A percentile compares a stretch with the other conserved stretches of the same genome.
phyloP scores from a whole-genome alignment of 2,329 filamentous ascomycete species.

The Talaromyces pinophilus region DNA sequence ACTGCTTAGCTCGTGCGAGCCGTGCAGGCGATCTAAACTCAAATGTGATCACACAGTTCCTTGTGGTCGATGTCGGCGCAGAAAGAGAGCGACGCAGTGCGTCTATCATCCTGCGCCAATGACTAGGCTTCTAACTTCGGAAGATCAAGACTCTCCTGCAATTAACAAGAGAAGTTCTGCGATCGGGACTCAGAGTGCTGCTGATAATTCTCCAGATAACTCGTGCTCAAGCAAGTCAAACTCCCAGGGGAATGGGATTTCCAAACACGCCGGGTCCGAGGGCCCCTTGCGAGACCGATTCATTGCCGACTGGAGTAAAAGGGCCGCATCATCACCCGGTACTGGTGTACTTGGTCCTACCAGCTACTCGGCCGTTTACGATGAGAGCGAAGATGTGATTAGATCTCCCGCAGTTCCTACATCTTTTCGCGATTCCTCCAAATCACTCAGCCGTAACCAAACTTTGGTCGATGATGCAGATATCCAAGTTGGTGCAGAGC shows the following conservation, averaged over 20 bases:
- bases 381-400: constrained; percentile 23
- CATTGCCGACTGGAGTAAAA: constrained; percentile 19
- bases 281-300: constrained; percentile 14
- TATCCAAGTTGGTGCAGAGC: constrained; percentile 30
- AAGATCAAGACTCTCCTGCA: neutral
- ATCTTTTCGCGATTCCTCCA: constrained; percentile 8
- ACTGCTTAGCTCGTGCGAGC: constrained; percentile 41
- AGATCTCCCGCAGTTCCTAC: constrained; percentile 1
- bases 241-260: neutral
- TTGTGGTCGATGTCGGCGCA: constrained; percentile 26
- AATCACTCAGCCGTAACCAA: constrained; percentile 5
- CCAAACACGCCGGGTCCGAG: neutral
- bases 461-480: constrained; percentile 24
- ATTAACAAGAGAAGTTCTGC: neutral
- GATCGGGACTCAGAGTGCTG: neutral
- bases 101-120: constrained; percentile 23
- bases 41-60: constrained; percentile 40
- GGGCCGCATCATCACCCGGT: constrained; percentile 8
- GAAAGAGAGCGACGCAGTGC: constrained; percentile 15
- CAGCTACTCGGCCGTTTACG: constrained; percentile 27
- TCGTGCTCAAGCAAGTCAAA: constrained; percentile 5
- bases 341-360: constrained; percentile 26
- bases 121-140: constrained; percentile 7
- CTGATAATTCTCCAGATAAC: neutral
- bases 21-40: constrained; percentile 41